A percentile compares a stretch with the other conserved stretches of the same genome.
Conservation (phyloP, 2,329 filamentous ascomycete genomes). For the Nigrospora oryzae region DNA sequence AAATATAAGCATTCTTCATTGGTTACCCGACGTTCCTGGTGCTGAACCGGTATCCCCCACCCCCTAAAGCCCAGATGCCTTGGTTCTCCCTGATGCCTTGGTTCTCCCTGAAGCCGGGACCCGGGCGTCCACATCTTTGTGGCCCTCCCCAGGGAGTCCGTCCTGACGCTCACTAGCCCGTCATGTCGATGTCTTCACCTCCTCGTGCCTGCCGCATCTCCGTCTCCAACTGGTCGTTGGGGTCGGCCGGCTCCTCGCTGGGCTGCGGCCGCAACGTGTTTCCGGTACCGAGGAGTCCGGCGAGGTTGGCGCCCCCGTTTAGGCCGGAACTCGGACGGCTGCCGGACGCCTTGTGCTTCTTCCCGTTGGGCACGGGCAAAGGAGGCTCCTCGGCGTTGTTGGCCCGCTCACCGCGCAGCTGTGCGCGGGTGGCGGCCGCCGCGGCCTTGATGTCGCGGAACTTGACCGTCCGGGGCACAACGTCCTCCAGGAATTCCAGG, state of each 20-base stretch:
- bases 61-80: not conserved
- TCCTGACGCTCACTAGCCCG: slow-evolving; percentile 28
- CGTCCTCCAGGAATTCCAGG: slow-evolving; percentile 87
- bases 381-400: slow-evolving; percentile 10
- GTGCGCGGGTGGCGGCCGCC: slow-evolving; percentile 39
- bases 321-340: slow-evolving; percentile 10
- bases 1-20: slow-evolving; percentile 2
- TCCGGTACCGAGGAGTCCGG: slow-evolving; percentile 16
- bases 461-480: slow-evolving; percentile 78
- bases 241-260: slow-evolving; percentile 27
- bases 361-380: slow-evolving; percentile 19
- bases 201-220: slow-evolving; percentile 41
- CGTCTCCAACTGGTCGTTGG: slow-evolving; percentile 44
- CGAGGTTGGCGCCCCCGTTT: slow-evolving; percentile 13
- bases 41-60: too few relatives aligned
- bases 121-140: too few relatives aligned
- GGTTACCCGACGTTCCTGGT: too few relatives aligned
- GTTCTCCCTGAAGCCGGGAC: too few relatives aligned
- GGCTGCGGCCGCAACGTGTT: slow-evolving; percentile 12
- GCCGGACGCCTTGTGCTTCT: slow-evolving; percentile 25
- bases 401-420: slow-evolving; percentile 32
- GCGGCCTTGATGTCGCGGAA: slow-evolving; percentile 71
- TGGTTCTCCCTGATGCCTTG: too few relatives aligned
- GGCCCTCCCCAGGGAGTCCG: too few relatives aligned
- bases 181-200: slow-evolving; percentile 50